Conservation (phyloP, 202 grass and related monocot genomes). For the Bolboschoenoplectus hybrid region DNA sequence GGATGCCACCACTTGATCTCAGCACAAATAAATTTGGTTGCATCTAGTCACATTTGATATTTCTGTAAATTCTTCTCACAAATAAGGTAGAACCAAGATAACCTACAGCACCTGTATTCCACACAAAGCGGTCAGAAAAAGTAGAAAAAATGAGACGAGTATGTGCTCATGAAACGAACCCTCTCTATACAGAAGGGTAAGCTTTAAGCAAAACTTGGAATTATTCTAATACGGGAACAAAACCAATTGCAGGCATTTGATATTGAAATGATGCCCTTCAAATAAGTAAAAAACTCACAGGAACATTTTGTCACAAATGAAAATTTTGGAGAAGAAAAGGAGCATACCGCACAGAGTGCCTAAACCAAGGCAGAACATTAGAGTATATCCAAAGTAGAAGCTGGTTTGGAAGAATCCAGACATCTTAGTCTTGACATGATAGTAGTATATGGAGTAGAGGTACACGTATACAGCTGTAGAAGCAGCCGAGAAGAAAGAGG, state of each 20-base stretch:
- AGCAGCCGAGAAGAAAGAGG: slow-evolving; percentile 98
- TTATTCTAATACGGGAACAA: not conserved
- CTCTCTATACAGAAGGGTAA: not conserved
- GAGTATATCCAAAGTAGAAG: slow-evolving; percentile 96
- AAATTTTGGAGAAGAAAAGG: not conserved
- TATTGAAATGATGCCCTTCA: not conserved
- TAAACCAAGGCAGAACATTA: slow-evolving; percentile 95
- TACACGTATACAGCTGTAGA: slow-evolving; percentile 94
- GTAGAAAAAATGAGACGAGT: not conserved
- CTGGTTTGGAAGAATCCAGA: slow-evolving; percentile 98
- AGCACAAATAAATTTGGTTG: not conserved
- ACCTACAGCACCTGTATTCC: slow-evolving; percentile 72
- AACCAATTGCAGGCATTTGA: not conserved
- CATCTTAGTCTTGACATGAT: slow-evolving; percentile 98
- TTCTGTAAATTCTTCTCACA: slow-evolving; percentile 97
- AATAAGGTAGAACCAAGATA: slow-evolving; percentile 94
- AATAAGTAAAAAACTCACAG: slow-evolving; percentile 1
- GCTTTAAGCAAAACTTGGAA: not conserved
- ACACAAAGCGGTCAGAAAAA: not conserved
- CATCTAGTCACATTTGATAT: slow-evolving; percentile 91
- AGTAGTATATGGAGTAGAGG: slow-evolving; percentile 94
- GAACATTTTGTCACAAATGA: not conserved
- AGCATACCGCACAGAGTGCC: slow-evolving; percentile 90
- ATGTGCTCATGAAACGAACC: not conserved
- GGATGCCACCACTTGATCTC: slow-evolving; percentile 20